A percentile compares a stretch with the other conserved stretches of the same genome.
phyloP scores from a whole-genome alignment of 148 eudicot species.

The Drosera capensis region DNA sequence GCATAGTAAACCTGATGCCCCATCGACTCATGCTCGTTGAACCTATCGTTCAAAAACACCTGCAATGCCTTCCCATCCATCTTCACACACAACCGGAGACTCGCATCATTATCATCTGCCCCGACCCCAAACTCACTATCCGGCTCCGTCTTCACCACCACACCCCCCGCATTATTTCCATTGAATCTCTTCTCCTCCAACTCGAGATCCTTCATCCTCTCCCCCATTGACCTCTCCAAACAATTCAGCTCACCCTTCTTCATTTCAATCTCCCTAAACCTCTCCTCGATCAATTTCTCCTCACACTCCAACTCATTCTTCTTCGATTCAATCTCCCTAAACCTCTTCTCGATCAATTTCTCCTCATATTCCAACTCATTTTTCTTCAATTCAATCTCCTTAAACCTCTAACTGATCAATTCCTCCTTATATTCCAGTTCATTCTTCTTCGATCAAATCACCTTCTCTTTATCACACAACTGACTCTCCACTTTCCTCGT shows the following conservation, averaged over 20 bases:
- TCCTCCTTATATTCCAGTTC: no score
- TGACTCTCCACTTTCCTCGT: no score
- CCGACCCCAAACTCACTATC: constrained; percentile 3
- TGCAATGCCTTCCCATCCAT: constrained; percentile 42
- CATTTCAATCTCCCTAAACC: no score
- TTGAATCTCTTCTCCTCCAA: constrained; percentile 12
- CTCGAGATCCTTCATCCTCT: no score
- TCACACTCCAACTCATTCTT: constrained; percentile 11
- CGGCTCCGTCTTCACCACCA: constrained; percentile 12
- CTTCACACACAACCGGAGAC: constrained; percentile 18
- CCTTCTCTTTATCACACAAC: no score
- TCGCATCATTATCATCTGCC: constrained; percentile 15
- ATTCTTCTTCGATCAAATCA: no score
- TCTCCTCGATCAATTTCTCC: no score
- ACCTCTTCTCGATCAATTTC: constrained; percentile 12
- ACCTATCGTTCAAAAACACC: constrained; percentile 21
- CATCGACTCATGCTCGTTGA: constrained; percentile 19
- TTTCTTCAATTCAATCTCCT: no score
- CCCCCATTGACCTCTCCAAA: no score
- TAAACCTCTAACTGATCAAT: no score
- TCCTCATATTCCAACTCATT: constrained; percentile 5
- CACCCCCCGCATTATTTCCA: not conserved
- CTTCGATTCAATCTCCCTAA: not conserved
- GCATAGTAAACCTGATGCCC: constrained; percentile 25
- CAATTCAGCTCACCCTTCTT: no score